A percentile compares a stretch with the other conserved stretches of the same genome.
phyloP scores from a whole-genome alignment of 2,329 filamentous ascomycete species.

The Plenodomus tracheiphilus region DNA sequence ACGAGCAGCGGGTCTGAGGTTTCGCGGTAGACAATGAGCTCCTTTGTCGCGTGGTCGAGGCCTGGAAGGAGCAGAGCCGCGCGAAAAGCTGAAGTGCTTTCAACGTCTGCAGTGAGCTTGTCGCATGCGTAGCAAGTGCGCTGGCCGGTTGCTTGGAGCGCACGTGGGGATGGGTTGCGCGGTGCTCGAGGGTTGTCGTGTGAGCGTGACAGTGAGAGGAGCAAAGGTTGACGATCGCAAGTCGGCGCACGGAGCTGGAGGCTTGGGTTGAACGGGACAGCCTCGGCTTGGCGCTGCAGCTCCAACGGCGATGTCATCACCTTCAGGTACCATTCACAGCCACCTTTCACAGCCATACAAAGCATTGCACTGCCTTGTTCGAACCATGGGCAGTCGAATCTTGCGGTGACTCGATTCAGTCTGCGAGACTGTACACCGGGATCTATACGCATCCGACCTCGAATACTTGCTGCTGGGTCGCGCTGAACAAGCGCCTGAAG shows the following conservation, averaged over 20 bases:
- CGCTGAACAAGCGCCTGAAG: not conserved
- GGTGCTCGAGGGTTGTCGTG: constrained; percentile 10
- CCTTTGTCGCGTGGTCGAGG: constrained; percentile 30
- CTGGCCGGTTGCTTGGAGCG: not conserved
- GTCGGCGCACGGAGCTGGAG: constrained; percentile 4
- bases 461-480: not conserved
- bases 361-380: not conserved
- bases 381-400: not conserved
- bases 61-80: constrained; percentile 15
- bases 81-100: constrained; percentile 4
- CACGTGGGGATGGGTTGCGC: constrained; percentile 1
- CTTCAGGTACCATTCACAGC: constrained; percentile 12
- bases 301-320: constrained; percentile 21
- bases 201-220: constrained; percentile 6
- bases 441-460: not conserved
- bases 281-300: constrained; percentile 18
- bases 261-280: constrained; percentile 6
- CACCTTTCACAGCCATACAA: not conserved
- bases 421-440: not conserved
- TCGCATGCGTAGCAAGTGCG: not conserved
- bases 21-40: constrained; percentile 19
- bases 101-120: constrained; percentile 3
- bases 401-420: not conserved
- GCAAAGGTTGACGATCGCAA: constrained; percentile 9
- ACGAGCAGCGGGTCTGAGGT: constrained; percentile 12